phyloP scores from a whole-genome alignment of 345 rosid genomes.

The Noccaea caerulescens region DNA sequence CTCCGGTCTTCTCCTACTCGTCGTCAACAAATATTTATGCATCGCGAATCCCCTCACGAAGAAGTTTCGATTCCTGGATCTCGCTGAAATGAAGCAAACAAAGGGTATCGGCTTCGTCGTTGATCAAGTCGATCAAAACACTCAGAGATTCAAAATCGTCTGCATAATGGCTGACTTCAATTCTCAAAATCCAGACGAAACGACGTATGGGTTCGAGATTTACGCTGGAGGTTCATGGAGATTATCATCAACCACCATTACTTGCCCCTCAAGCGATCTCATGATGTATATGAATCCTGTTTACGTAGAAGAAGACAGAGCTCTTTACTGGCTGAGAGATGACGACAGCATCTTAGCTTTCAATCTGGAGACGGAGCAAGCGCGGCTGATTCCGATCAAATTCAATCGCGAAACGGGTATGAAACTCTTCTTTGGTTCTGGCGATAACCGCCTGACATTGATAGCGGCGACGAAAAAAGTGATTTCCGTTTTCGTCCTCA shows the following conservation, averaged over 20 bases:
- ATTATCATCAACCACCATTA: not conserved
- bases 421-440: not conserved
- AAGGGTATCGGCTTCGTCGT: slow-evolving; percentile 13
- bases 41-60: slow-evolving; percentile 30
- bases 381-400: not conserved
- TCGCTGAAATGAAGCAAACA: not conserved
- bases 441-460: not conserved
- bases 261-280: slow-evolving; percentile 7
- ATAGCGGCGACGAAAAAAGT: not conserved
- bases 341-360: slow-evolving; percentile 22
- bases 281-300: slow-evolving; percentile 5
- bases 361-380: slow-evolving; percentile 6
- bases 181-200: not conserved
- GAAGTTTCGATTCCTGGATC: not conserved
- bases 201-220: slow-evolving; percentile 4
- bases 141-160: slow-evolving; percentile 13
- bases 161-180: not conserved
- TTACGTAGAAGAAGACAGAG: not conserved
- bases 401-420: not conserved
- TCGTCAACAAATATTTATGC: not conserved
- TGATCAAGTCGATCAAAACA: slow-evolving; percentile 11
- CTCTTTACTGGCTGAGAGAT: slow-evolving; percentile 25
- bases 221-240: not conserved
- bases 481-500: not conserved
- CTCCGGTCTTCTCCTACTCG: slow-evolving; percentile 15